Base-by-base conservation (phyloP, 306 rosid genomes). In the Acacia confusa region DNA sequence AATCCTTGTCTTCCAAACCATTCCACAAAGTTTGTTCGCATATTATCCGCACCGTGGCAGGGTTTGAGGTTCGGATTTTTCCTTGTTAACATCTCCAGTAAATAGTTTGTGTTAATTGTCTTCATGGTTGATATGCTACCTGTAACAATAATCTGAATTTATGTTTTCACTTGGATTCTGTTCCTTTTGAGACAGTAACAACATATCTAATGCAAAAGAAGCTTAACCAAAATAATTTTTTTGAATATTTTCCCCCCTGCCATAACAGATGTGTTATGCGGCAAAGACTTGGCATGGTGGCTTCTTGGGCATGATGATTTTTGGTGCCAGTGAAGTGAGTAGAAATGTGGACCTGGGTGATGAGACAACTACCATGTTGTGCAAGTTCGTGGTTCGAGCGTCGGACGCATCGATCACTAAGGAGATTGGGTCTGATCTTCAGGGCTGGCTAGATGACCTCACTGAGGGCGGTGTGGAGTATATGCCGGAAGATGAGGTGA, bases 281-380 rank as follows among this genome's bases (percentile, higher is more conserved):
- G 97, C 99, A 70, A 95, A 93, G 89, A 95, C 99, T 4, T 95
- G 98, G 99, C 94, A 92, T 32, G 99, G 99, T 64, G 99, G 98
- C 70, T 95, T 95, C 85, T 82, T 95, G 85, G 97, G 98, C 79
- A 44, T 95, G 97, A 89, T 95, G 99, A 89, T 95, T 80, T 95
- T 95, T 74, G 99, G 99, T 83, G 98, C 99, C 57, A 95, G 99
- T 83, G 98, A 95, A 87, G 99, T 95, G 76, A 95, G 99, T 83
- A 89, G 99, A 90, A 93, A 95, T 20, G 88, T 95, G 74, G 99
- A 95, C 86, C 83, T 95, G 85, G 99, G 99, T 50, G 99, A 95
- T 70, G 99, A 95, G 82, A 95, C 98, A 11, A 95, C 99, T 0
- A 89, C 97, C 75, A 95, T 95, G 99, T 40, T 95, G 82, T 93